These are phyloP conservation scores for Vitis hybrid DNA, from an alignment of 177 flowering plant species.

Conservation along the genomic window DNA sequence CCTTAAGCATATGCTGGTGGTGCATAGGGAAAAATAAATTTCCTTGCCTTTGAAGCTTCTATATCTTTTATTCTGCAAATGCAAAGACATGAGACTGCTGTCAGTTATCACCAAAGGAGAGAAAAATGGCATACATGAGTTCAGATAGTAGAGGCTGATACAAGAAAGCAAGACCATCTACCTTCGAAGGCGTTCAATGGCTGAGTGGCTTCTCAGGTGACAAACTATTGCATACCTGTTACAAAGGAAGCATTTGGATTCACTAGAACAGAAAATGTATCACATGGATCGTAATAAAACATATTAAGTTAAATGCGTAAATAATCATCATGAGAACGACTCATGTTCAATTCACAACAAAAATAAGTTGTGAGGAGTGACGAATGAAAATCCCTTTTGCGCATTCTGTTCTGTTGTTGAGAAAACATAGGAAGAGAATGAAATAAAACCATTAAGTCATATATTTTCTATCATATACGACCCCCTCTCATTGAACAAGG, in stretches of 20 bases:
- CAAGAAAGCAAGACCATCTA: slow-evolving; percentile 21
- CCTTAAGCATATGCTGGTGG: not conserved
- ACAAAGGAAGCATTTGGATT: slow-evolving; percentile 2
- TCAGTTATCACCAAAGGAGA: not conserved
- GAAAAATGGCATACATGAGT: not conserved
- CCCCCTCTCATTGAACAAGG: not conserved
- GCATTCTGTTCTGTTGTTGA: no score
- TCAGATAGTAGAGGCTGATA: slow-evolving; percentile 1
- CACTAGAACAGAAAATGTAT: not conserved
- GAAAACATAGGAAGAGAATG: no score
- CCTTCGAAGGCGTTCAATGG: slow-evolving; percentile 91
- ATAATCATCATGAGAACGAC: no score
- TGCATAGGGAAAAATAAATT: not conserved
- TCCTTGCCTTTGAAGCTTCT: slow-evolving; percentile 73
- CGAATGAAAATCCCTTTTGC: no score
- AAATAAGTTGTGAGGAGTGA: no score
- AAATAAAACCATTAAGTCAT: no score
- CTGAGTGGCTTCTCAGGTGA: slow-evolving; percentile 59
- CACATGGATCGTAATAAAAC: no score
- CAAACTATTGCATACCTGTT: slow-evolving; percentile 86
- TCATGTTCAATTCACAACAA: no score
- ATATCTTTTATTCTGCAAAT: slow-evolving; percentile 80
- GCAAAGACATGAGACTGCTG: slow-evolving; percentile 5
- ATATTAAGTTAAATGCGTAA: no score
- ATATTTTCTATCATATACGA: no score